These are phyloP conservation scores for Pseudozyma pruni DNA, from an alignment of 1,284 basidiomycete species.

Conservation along the genomic window DNA sequence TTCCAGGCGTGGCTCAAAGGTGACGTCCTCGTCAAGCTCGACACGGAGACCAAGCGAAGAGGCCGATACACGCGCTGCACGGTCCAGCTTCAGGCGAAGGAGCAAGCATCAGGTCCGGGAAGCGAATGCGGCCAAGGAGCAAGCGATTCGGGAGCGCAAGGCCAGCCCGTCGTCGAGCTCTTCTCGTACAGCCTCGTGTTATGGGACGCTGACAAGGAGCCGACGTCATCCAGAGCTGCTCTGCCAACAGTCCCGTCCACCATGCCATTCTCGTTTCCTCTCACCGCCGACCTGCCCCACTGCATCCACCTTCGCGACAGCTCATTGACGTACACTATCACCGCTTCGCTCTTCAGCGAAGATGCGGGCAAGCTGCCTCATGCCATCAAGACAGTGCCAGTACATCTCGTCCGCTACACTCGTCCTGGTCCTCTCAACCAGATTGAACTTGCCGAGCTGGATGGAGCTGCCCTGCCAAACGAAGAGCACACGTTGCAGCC, in stretches of 20 bases:
- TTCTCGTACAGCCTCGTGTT: constrained; percentile 49
- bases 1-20: constrained; percentile 61
- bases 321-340: constrained; percentile 55
- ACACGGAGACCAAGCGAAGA: constrained; percentile 25
- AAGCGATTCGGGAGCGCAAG: neutral
- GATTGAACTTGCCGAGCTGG: constrained; percentile 26
- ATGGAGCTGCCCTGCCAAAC: constrained; percentile 18
- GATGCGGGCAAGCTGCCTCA: constrained; percentile 23
- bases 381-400: constrained; percentile 37
- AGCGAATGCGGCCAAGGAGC: too few species aligned
- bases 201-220: constrained; percentile 44
- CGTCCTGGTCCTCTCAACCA: constrained; percentile 43
- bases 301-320: constrained; percentile 60
- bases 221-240: constrained; percentile 25
- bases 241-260: constrained; percentile 40
- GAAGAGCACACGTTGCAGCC: constrained; percentile 47
- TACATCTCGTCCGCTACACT: constrained; percentile 62
- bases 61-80: constrained; percentile 38
- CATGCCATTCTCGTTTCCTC: constrained; percentile 61
- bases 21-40: constrained; percentile 65
- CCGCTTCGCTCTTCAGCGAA: constrained; percentile 48
- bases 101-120: constrained; percentile 1
- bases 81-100: constrained; percentile 27
- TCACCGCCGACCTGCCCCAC: constrained; percentile 63
- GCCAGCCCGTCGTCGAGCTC: constrained; percentile 36